These are phyloP conservation scores for Yamagishiella unicocca DNA, from an alignment of 139 green algal genomes.

Conservation along the genomic window DNA sequence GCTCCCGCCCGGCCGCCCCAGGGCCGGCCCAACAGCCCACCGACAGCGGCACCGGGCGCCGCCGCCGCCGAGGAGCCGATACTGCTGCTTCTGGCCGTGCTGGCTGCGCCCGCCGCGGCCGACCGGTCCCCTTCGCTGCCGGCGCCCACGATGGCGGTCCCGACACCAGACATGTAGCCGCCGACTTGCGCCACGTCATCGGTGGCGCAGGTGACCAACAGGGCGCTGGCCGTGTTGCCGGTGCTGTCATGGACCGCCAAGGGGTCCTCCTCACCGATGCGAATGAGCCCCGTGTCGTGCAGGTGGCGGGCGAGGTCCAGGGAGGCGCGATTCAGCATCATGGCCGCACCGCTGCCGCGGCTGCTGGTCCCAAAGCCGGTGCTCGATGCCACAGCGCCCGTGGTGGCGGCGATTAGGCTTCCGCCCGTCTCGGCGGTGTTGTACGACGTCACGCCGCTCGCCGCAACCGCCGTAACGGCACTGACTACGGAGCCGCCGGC, in stretches of 20 bases:
- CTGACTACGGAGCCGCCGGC: background rate
- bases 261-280: slow-evolving; percentile 32
- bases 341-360: background rate
- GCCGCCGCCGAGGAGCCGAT: background rate
- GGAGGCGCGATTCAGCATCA: background rate
- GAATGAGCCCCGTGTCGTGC: slow-evolving; percentile 40
- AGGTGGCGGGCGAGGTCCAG: slow-evolving; percentile 24
- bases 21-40: background rate
- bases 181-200: background rate
- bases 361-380: background rate
- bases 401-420: background rate
- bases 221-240: background rate
- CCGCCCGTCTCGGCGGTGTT: background rate
- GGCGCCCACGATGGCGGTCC: background rate
- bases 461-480: background rate
- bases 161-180: background rate
- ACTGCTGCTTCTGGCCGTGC: slow-evolving; percentile 3
- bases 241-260: background rate
- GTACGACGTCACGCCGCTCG: background rate
- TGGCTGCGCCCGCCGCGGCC: background rate
- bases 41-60: too few species aligned
- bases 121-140: background rate
- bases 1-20: too few species aligned
- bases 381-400: background rate
- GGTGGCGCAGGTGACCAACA: background rate